Conservation (phyloP, 2,329 filamentous ascomycete species). For the Neonectria faginata region DNA sequence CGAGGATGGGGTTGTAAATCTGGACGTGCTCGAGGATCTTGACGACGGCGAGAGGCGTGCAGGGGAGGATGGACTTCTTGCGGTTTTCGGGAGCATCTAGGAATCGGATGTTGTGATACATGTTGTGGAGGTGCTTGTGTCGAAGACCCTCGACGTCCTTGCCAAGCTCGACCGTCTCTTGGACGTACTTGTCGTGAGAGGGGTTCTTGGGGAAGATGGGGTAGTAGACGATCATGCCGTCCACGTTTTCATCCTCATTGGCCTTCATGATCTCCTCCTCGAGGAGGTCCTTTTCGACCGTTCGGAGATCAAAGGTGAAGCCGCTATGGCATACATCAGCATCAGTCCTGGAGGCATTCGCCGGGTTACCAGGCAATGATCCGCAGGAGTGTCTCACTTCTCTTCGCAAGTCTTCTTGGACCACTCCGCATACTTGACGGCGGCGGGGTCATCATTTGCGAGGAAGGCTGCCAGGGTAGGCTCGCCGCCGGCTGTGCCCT, state of each 20-base stretch:
- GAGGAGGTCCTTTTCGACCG: slow-evolving; percentile 86
- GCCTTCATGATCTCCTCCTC: slow-evolving; percentile 89
- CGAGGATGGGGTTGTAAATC: slow-evolving; percentile 95
- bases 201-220: slow-evolving; percentile 88
- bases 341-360: slow-evolving; percentile 33
- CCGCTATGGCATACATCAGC: slow-evolving; percentile 67
- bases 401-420: slow-evolving; percentile 96
- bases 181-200: slow-evolving; percentile 91
- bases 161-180: slow-evolving; percentile 88
- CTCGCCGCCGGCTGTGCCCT: slow-evolving; percentile 64
- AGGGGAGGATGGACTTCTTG: slow-evolving; percentile 93
- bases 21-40: slow-evolving; percentile 97
- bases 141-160: slow-evolving; percentile 98
- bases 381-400: slow-evolving; percentile 74
- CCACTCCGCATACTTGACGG: slow-evolving; percentile 95
- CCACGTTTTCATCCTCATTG: slow-evolving; percentile 80
- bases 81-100: slow-evolving; percentile 81
- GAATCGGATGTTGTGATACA: slow-evolving; percentile 99
- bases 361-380: slow-evolving; percentile 36
- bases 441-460: slow-evolving; percentile 90
- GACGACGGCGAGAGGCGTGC: slow-evolving; percentile 94
- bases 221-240: slow-evolving; percentile 98
- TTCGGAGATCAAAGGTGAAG: slow-evolving; percentile 87
- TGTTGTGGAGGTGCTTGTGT: slow-evolving; percentile 96
- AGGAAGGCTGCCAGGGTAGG: slow-evolving; percentile 92